Evolutionary conservation across 306 rosid genomes (phyloP).

Genomic region (Quercus glauca): DNA sequence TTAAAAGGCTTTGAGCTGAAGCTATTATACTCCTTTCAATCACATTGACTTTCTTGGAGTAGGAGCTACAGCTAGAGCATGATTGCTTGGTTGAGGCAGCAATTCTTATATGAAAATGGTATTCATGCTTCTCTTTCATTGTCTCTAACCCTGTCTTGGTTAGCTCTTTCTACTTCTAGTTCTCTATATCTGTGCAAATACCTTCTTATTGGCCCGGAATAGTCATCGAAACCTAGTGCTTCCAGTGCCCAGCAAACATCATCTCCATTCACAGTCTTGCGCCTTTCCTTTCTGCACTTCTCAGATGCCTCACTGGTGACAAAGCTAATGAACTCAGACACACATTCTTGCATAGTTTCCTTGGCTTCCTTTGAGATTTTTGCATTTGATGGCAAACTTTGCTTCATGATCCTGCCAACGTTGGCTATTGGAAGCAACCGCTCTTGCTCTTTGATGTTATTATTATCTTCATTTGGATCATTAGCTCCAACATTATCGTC

Average conservation of each 20-base stretch:
- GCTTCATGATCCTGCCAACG: conserved; percentile 94
- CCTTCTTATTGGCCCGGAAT: conserved; percentile 72
- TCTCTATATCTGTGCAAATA: conserved; percentile 72
- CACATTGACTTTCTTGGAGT: conserved; percentile 24
- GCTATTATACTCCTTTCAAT: conserved; percentile 19
- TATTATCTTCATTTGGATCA: conserved; percentile 32
- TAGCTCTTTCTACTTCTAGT: conserved; percentile 64
- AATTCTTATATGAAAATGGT: not conserved
- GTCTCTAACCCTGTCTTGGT: conserved; percentile 34
- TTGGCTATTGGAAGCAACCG: conserved; percentile 90
- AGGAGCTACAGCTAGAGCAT: not conserved
- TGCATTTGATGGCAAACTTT: conserved; percentile 74
- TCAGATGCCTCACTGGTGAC: conserved; percentile 95
- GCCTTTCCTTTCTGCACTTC: conserved; percentile 89
- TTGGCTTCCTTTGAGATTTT: conserved; percentile 90
- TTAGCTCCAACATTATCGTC: not conserved
- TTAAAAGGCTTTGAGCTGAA: not conserved
- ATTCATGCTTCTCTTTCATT: conserved; percentile 8
- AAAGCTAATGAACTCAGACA: conserved; percentile 89
- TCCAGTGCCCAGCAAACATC: conserved; percentile 85
- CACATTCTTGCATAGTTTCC: conserved; percentile 95
- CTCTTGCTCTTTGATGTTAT: conserved; percentile 72
- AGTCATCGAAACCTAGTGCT: conserved; percentile 81
- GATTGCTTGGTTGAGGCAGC: not conserved
- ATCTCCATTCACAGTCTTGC: conserved; percentile 90